These are phyloP conservation scores for Chaetomidium leptoderma DNA, from an alignment of 495 filamentous ascomycete species.

Conservation along the genomic window DNA sequence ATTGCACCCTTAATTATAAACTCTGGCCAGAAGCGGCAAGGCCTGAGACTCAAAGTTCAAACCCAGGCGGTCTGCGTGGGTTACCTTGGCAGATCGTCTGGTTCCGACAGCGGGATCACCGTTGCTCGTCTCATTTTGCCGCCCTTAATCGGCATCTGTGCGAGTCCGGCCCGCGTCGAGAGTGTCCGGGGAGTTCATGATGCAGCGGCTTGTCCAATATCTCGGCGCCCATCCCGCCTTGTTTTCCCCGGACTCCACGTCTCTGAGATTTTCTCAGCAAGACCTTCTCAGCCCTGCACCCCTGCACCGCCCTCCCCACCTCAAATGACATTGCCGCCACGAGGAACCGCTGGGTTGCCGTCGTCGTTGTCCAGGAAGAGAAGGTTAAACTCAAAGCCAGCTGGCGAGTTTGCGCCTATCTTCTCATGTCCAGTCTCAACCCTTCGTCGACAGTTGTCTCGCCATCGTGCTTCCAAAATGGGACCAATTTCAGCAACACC, in stretches of 20 bases:
- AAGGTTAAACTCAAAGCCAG: background rate
- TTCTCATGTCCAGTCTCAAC: conserved; percentile 17
- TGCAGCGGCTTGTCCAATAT: conserved; percentile 25
- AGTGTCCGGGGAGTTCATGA: conserved; percentile 28
- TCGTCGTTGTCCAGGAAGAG: background rate
- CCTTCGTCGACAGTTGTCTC: background rate
- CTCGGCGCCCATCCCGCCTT: conserved; percentile 23
- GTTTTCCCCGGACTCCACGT: conserved; percentile 9
- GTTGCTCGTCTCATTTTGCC: no score
- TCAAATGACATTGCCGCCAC: background rate
- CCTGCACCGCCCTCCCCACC: no score
- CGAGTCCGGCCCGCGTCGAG: background rate
- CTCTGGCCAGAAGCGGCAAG: no score
- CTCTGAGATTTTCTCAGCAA: background rate
- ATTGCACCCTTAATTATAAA: no score
- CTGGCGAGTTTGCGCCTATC: background rate
- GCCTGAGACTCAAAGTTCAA: no score
- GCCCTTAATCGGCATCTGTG: background rate
- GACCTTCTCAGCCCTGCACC: background rate
- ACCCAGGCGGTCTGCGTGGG: no score
- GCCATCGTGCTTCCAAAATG: background rate
- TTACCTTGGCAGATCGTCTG: no score
- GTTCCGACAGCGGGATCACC: no score
- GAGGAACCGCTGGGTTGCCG: background rate
- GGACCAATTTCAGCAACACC: background rate